Percentiles rank a stretch among this genome's conserved stretches.
These are phyloP conservation scores for Lophium mytilinum DNA, from an alignment of 495 filamentous ascomycete genomes.

Conservation along the genomic window DNA sequence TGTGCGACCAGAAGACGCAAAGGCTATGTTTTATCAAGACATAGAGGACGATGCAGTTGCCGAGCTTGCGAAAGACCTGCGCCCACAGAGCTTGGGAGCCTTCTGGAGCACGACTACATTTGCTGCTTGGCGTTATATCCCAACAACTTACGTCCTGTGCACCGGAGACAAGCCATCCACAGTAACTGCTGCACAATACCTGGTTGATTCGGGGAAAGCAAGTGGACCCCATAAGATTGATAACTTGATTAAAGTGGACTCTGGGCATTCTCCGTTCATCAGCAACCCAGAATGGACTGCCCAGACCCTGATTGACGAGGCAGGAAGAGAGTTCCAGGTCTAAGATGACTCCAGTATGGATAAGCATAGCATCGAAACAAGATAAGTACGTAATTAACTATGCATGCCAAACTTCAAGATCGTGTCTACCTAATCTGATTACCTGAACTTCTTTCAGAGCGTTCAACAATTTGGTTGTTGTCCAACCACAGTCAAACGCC, in stretches of 20 bases:
- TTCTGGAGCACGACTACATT: conserved; percentile 6
- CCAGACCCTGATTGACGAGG: conserved; percentile 5
- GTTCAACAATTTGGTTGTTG: too few relatives aligned
- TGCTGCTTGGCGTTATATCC: conserved; percentile 15
- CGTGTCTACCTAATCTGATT: too few relatives aligned
- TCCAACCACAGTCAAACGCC: too few relatives aligned
- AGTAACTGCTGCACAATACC: conserved; percentile 1
- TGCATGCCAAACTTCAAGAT: too few relatives aligned
- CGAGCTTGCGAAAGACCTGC: conserved; percentile 3
- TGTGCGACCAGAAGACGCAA: conserved; percentile 1
- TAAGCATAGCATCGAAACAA: too few relatives aligned
- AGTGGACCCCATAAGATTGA: conserved; percentile 6
- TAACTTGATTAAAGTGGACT: conserved; percentile 5
- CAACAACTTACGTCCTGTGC: conserved; percentile 7
- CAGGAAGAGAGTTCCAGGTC: background rate
- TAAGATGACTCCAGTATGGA: too few relatives aligned
- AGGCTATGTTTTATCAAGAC: conserved; percentile 13
- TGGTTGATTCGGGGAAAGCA: conserved; percentile 27
- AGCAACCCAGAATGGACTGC: conserved; percentile 13
- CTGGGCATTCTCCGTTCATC: conserved; percentile 10
- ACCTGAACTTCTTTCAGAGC: too few relatives aligned
- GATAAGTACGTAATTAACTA: too few relatives aligned
- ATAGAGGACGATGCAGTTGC: conserved; percentile 1
- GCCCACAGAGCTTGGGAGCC: conserved; percentile 1
- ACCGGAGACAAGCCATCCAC: conserved; percentile 7